Evolutionary conservation across 2,329 filamentous ascomycete species (phyloP).

Genomic region (Fusarium sp.): DNA sequence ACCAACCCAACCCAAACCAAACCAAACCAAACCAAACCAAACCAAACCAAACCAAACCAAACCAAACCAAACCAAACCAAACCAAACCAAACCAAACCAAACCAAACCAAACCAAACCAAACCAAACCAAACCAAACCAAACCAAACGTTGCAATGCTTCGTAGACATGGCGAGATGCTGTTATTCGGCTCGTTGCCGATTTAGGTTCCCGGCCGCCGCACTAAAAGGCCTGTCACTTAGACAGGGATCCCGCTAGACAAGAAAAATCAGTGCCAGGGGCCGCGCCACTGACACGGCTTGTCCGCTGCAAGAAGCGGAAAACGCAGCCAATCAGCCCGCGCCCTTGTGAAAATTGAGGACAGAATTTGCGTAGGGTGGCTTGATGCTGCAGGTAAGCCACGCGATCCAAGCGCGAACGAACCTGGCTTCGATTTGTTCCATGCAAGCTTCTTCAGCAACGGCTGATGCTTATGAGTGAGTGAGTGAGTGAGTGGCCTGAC

Average conservation of each 20-base stretch:
- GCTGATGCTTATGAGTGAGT: background rate
- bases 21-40: too few species aligned
- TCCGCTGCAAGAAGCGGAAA: constrained; percentile 18
- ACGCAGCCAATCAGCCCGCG: constrained; percentile 14
- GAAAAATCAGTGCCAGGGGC: constrained; percentile 24
- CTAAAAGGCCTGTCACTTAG: background rate
- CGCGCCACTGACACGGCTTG: constrained; percentile 24
- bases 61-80: too few species aligned
- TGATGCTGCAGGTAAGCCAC: constrained; percentile 27
- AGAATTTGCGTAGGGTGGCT: constrained; percentile 23
- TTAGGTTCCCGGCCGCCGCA: constrained; percentile 15
- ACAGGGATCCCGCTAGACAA: background rate
- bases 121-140: too few species aligned
- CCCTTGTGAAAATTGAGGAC: background rate
- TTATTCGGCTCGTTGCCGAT: constrained; percentile 24
- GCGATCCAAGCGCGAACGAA: constrained; percentile 1
- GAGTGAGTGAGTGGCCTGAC: constrained; percentile 17
- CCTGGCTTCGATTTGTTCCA: constrained; percentile 32
- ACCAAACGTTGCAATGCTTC: constrained; percentile 20
- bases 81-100: too few species aligned
- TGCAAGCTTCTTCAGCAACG: constrained; percentile 15
- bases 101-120: too few species aligned
- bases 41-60: too few species aligned
- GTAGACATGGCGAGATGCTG: constrained; percentile 34
- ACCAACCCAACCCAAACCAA: too few species aligned